Conservation (phyloP, 257 asterid species). For the Cruciata laevipes region DNA sequence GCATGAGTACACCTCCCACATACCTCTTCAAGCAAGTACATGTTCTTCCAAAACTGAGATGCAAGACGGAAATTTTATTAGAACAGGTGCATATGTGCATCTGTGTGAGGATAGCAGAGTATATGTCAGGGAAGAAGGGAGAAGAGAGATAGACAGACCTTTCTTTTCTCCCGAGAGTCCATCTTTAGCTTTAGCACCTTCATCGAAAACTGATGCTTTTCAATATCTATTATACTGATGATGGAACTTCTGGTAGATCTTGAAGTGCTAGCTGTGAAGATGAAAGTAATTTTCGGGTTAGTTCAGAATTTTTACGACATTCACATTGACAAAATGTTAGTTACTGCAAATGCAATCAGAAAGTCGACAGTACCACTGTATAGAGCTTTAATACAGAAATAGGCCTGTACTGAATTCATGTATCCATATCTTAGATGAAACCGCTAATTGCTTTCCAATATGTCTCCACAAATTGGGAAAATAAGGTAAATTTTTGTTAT, state of each 20-base stretch:
- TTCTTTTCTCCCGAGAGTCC: constrained; percentile 36
- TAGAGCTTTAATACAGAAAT: not conserved
- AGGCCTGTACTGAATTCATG: not conserved
- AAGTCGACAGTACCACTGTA: not conserved
- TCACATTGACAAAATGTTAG: not conserved
- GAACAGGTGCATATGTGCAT: not conserved
- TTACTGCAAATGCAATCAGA: not conserved
- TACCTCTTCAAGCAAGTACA: constrained; percentile 6
- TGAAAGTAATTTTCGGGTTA: not conserved
- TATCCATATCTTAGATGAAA: not conserved
- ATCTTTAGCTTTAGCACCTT: constrained; percentile 13
- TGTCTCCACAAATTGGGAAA: not conserved
- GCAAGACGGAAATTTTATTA: constrained; percentile 10
- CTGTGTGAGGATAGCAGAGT: not conserved
- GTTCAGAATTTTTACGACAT: not conserved
- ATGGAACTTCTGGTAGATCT: constrained; percentile 72
- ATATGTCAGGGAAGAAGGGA: not conserved
- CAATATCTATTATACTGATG: constrained; percentile 26
- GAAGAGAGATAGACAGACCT: constrained; percentile 35
- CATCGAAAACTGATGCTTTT: constrained; percentile 40
- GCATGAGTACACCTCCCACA: not conserved
- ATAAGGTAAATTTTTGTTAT: not conserved
- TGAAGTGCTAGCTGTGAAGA: constrained; percentile 50
- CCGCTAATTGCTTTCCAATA: not conserved
- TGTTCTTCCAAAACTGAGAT: constrained; percentile 11